Base-by-base conservation (phyloP, 192 early-diverging fungal species). In the Coemansia sp. region DNA sequence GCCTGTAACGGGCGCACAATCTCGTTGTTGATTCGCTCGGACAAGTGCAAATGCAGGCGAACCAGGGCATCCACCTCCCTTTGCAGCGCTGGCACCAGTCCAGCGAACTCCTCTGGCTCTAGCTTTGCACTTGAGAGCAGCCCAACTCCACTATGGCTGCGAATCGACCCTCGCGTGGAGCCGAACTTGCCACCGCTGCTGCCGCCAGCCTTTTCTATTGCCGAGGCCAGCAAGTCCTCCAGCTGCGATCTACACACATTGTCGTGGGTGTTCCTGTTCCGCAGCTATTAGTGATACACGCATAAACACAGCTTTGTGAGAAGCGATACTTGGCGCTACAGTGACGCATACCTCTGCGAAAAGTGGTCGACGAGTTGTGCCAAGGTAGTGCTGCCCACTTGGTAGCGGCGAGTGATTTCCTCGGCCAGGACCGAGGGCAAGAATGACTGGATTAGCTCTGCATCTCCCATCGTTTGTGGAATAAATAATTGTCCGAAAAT, bases 41-140 rank as follows among this genome's bases (percentile, higher is more conserved):
- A 60, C 52, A 79, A 37, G 18, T 73, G 76, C 26, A 66, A 40
- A 24, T 79, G 70, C 70, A 73, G 58, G n/a, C 70, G 66, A n/a
- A 68, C 56, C 34, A 56, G 62, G 11, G 32, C 33, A 11, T 67
- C 70, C 0, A 64, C 66, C 35, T 79, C 76, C 17, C 38, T 57
- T 22, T 73, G 67, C 19, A 79, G 52, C 12, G 53, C 54, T 10
- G 58, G 55, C 39, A 65, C 48, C 33, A 67, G 68, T 4, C 57
- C 62, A 6, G 21, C 35, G 7, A 50, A 17, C 52, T 64, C 68
- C 11, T 52, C 67, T 4, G 42, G 29, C 27, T 37, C 27, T 34
- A 39, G 61, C n/a, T 18, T 44, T 36, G 11, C 34, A 35, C 27
- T 63, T 55, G 34, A 29, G 24, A 27, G 48, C 10, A 39, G 35